phyloP scores from a whole-genome alignment of 129 eudicot genomes.

The Arctium minus region DNA sequence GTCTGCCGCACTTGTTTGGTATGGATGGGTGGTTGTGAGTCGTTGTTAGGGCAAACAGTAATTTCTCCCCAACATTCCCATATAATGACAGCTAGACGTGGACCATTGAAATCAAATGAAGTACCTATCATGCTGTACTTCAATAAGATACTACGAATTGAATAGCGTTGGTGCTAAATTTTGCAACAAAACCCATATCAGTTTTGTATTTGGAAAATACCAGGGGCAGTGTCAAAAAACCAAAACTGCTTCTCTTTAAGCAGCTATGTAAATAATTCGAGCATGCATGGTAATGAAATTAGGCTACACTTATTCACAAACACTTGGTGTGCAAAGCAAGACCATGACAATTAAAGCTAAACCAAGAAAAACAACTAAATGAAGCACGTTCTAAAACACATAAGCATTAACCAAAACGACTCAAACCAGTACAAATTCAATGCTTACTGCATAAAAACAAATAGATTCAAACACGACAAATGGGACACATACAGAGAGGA shows the following conservation, averaged over 20 bases:
- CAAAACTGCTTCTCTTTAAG: not conserved
- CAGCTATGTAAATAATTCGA: not conserved
- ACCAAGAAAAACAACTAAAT: not conserved
- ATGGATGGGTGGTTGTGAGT: not conserved
- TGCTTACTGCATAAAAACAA: not conserved
- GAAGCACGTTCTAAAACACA: not conserved
- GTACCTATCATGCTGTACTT: not conserved
- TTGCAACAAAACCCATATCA: not conserved
- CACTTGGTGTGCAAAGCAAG: slow-evolving; percentile 28
- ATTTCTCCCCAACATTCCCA: not conserved
- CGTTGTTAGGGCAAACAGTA: not conserved
- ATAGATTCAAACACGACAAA: not conserved
- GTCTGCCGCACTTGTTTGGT: not conserved
- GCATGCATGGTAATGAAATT: not conserved
- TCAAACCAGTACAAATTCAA: not conserved
- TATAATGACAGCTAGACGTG: not conserved
- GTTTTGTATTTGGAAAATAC: not conserved
- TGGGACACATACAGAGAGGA: not conserved
- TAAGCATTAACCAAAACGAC: not conserved
- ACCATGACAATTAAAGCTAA: not conserved
- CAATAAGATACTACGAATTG: not conserved
- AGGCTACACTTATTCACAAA: slow-evolving; percentile 18
- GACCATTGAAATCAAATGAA: not conserved
- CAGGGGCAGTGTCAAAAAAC: not conserved
- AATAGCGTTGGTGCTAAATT: not conserved